phyloP scores from a whole-genome alignment of 2,329 filamentous ascomycete species.

The Mycogone perniciosa region DNA sequence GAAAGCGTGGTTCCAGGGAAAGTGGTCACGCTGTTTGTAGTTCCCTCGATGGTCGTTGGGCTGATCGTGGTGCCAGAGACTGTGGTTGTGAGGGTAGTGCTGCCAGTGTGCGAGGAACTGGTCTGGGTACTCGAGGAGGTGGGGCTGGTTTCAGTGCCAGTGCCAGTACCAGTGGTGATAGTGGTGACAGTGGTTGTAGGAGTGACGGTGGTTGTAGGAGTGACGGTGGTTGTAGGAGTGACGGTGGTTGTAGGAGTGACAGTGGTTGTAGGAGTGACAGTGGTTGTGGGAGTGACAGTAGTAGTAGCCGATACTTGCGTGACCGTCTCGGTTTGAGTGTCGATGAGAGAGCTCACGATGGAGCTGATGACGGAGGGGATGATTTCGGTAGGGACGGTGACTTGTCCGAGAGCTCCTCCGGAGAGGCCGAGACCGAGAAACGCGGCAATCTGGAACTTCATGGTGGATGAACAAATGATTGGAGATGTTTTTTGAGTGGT shows the following conservation, averaged over 20 bases:
- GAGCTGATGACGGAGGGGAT: constrained; percentile 2
- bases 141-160: background rate
- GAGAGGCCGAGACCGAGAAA: constrained; percentile 10
- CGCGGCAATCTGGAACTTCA: constrained; percentile 8
- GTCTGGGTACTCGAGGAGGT: background rate
- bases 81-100: constrained; percentile 4
- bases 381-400: background rate
- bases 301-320: constrained; percentile 1
- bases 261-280: background rate
- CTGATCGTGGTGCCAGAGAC: constrained; percentile 3
- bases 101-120: background rate
- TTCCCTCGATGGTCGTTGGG: constrained; percentile 2
- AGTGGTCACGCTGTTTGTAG: constrained; percentile 7
- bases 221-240: background rate
- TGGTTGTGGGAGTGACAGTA: background rate
- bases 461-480: constrained; percentile 6
- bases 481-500: background rate
- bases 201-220: background rate
- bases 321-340: background rate
- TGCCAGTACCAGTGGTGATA: background rate
- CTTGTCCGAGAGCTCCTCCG: constrained; percentile 4
- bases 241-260: background rate
- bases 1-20: background rate
- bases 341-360: background rate
- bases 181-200: background rate